Evolutionary conservation across 2,329 filamentous ascomycete genomes (phyloP).

Genomic region (Fusarium decemcellulare): DNA sequence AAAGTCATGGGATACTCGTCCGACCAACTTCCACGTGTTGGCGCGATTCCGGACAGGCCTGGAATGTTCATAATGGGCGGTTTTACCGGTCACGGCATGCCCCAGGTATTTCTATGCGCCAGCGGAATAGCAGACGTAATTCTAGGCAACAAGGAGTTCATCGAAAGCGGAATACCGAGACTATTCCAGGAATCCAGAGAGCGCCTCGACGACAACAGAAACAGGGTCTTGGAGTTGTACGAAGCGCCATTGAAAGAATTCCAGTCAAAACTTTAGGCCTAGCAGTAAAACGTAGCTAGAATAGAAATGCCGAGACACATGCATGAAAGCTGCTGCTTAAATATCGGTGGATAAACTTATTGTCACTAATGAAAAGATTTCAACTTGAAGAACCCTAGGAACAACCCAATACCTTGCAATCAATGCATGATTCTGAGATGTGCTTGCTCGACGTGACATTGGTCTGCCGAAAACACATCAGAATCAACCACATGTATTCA

Average conservation of each 20-base stretch:
- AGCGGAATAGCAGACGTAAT: background rate
- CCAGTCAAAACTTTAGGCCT: background rate
- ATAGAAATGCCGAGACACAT: too few relatives aligned
- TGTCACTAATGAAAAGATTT: too few relatives aligned
- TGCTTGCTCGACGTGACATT: too few relatives aligned
- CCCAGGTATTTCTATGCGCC: slow-evolving; percentile 56
- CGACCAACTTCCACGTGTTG: slow-evolving; percentile 60
- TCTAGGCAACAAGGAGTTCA: background rate
- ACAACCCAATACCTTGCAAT: too few relatives aligned
- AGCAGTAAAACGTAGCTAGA: too few relatives aligned
- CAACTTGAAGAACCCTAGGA: too few relatives aligned
- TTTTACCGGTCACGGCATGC: slow-evolving; percentile 68
- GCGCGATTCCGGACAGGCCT: slow-evolving; percentile 53
- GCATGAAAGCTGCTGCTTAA: too few relatives aligned
- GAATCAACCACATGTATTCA: too few relatives aligned
- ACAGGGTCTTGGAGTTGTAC: background rate
- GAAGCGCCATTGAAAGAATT: background rate
- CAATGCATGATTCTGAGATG: too few relatives aligned
- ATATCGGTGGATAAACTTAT: too few relatives aligned
- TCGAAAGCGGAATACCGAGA: background rate
- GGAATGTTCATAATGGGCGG: slow-evolving; percentile 62
- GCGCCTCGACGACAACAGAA: background rate
- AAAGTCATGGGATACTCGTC: slow-evolving; percentile 59
- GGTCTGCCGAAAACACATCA: too few relatives aligned
- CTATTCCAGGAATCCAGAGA: background rate